Percentiles rank a stretch among this genome's conserved stretches.
Conservation (phyloP, 179 eudicot genomes). For the Sideroxylon spinosum region DNA sequence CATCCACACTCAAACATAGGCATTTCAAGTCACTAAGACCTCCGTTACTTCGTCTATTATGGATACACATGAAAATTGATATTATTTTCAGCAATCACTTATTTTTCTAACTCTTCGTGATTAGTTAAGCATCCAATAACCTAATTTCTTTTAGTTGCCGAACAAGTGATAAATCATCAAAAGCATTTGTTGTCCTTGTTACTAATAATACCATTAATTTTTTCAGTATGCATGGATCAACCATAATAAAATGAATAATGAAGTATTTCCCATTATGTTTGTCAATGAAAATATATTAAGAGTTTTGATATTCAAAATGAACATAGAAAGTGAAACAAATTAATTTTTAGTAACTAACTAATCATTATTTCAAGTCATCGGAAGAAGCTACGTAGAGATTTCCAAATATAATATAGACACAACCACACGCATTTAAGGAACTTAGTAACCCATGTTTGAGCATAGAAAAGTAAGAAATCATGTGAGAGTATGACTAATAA, state of each 20-base stretch:
- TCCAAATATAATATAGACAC: neutral
- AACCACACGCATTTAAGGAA: too few species aligned
- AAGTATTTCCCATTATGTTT: neutral
- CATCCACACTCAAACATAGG: too few species aligned
- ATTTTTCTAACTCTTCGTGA: neutral
- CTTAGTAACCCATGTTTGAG: neutral
- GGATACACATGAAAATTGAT: neutral
- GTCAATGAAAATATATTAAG: neutral
- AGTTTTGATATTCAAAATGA: neutral
- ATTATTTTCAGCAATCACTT: neutral
- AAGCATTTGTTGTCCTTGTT: neutral
- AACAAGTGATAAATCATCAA: neutral
- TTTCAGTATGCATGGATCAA: neutral
- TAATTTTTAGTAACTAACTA: neutral
- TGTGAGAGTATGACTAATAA: neutral
- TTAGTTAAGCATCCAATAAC: neutral
- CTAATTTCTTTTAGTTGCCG: neutral
- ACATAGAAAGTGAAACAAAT: neutral
- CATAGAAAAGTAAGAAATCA: neutral
- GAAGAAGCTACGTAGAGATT: neutral
- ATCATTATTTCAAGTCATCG: neutral
- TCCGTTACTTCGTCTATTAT: neutral
- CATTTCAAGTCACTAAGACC: too few species aligned
- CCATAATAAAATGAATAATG: neutral
- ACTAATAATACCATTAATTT: too few species aligned